These are phyloP conservation scores for Lactarius tabidus DNA, from an alignment of 768 basidiomycete species.

Conservation along the genomic window DNA sequence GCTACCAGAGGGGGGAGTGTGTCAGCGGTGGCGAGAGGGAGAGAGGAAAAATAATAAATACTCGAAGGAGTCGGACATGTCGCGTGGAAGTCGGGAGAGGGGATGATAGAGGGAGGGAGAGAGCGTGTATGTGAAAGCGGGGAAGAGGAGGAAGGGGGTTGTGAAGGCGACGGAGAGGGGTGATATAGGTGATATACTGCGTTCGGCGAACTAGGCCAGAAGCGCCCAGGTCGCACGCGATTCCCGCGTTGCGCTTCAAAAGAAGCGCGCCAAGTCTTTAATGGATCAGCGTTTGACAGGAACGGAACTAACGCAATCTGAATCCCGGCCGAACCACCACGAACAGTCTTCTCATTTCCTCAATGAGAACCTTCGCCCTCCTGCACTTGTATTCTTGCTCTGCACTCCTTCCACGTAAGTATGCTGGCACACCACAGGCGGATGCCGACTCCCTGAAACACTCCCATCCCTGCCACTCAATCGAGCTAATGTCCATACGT, in stretches of 20 bases:
- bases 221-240: constrained; percentile 19
- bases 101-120: background rate
- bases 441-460: background rate
- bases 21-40: background rate
- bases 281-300: constrained; percentile 26
- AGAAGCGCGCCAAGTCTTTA: constrained; percentile 17
- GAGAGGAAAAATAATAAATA: background rate
- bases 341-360: background rate
- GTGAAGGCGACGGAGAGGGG: constrained; percentile 21
- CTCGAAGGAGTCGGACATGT: constrained; percentile 22
- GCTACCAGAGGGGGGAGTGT: background rate
- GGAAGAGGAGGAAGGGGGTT: constrained; percentile 13
- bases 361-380: background rate
- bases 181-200: constrained; percentile 22
- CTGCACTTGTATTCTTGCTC: background rate
- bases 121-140: background rate
- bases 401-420: background rate
- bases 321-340: constrained; percentile 10
- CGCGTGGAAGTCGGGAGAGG: background rate
- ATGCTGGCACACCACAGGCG: background rate
- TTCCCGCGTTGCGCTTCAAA: constrained; percentile 19
- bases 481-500: background rate
- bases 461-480: background rate
- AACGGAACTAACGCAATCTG: constrained; percentile 22
- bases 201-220: constrained; percentile 23